Evolutionary conservation across 2,329 filamentous ascomycete genomes (phyloP), one percentile per base, ranked within the genome.

Genomic region (Curvularia lunata): DNA sequence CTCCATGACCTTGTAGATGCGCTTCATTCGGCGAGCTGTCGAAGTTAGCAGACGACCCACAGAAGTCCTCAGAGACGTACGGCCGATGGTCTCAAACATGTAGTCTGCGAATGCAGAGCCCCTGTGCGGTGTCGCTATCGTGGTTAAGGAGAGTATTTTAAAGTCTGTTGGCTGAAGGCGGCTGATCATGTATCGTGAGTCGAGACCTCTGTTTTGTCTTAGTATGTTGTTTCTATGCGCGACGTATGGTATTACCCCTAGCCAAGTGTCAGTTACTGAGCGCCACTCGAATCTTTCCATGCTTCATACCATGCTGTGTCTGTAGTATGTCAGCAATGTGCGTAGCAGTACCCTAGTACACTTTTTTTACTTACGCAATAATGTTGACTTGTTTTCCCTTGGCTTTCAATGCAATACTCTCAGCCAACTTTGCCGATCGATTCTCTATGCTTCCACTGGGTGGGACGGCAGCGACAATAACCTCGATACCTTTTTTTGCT

Each of bases 121-220:
- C 75, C 82, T 75, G 75, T 88, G 86, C 1, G 86, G 86, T 13
- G 84, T 85, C 2, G 86, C 85, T 56, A 88, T 83, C 0, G 86
- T 88, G 0, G 86, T 88, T 63, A 88, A 72, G 0, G 85, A 88
- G 37, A 92, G 82, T 58, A 97, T 90, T 71, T 91, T 91, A 63
- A 97, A 91, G 49, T 88, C 85, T 3, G 78, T 77, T 9, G 85
- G 85, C 48, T 81, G 80, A 21, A 88, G 75, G 41, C 77, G 80
- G 58, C 83, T 86, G 64, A 88, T 86, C 84, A 88, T 87, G 65
- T 87, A 87, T 56, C 86, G 80, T 30, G 86, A 81, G 69, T 88
- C 86, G 49, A 88, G 81, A 8, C 86, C 86, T 52, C 86, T 86
- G 66, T 2, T 28, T 5, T 21, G 5, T 19, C 42, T 75, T 56